Evolutionary conservation across 2,329 filamentous ascomycete species (phyloP), one percentile per base, ranked within the genome.

Genomic region (Neonectria magnoliae): DNA sequence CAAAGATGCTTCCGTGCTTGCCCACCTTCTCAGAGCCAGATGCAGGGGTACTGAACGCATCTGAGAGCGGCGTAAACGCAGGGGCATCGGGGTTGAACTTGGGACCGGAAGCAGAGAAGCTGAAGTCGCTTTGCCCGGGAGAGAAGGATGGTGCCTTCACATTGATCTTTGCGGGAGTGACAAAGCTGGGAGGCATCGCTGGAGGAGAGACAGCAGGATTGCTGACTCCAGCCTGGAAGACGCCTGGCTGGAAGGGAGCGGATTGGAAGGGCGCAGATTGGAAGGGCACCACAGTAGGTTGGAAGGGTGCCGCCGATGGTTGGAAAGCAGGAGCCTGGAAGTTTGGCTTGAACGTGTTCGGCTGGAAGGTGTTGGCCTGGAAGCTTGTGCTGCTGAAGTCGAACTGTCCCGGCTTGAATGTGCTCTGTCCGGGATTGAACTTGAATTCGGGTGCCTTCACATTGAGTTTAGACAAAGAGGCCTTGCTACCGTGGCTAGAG

Each of bases 391-490:
- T 62, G 41, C 50, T 58, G 25, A 73, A 72, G 51, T 64, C 66
- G 54, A 69, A 73, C 41, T 73, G 66, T 1, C 70, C 71, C 31
- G 71, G 70, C 5, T 68, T 73, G 25, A 73, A 73, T 33, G 64
- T 72, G 72, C 77, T 85, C 11, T 69, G 55, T n/a, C 80, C 77
- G 4, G 86, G 87, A 66, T 88, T 87, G 79, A 95, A 95, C 72
- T 91, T 93, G 83, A 98, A 98, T 74, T 96, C 93, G 51, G 94
- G 92, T 0, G 95, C 95, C 67, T 91, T 88, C 31, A 97, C 94
- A 73, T 98, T 98, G 71, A 98, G 86, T 70, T 90, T 94, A 1
- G 93, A 93, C 47, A 90, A 79, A 0, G 89, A 94, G 3, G 89
- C 83, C 72, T 91, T 93, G 75, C 90, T 91, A 18, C 83, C 85